These are phyloP conservation scores for Podospora tetraspora DNA, from an alignment of 495 filamentous ascomycete species.

Conservation along the genomic window DNA sequence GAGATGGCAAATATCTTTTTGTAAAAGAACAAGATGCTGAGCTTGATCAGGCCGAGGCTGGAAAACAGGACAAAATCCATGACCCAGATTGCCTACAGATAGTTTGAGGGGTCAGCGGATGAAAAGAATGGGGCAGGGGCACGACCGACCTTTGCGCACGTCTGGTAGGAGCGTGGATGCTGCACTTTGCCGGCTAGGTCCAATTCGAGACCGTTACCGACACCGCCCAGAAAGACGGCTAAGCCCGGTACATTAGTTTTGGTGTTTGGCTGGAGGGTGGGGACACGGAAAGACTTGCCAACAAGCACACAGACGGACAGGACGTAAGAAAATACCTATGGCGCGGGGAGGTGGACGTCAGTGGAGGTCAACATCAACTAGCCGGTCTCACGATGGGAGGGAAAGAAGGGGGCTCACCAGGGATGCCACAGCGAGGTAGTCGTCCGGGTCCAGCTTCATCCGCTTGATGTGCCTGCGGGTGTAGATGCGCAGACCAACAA, in stretches of 20 bases:
- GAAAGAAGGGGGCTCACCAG: not conserved
- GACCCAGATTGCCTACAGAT: not conserved
- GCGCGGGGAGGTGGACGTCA: not conserved
- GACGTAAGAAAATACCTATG: not conserved
- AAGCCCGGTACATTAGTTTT: not conserved
- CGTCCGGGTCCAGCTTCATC: not conserved
- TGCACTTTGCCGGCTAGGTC: not conserved
- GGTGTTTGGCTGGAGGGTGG: no score
- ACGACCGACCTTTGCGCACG: not conserved
- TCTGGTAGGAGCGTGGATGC: not conserved
- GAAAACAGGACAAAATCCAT: not conserved
- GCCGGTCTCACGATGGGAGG: no score
- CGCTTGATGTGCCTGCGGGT: conserved; percentile 1
- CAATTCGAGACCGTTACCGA: not conserved
- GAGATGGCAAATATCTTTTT: conserved; percentile 4
- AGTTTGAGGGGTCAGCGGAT: no score
- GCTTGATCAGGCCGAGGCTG: not conserved
- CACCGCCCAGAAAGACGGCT: not conserved
- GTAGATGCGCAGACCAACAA: not conserved
- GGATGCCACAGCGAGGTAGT: not conserved
- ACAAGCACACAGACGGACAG: not conserved
- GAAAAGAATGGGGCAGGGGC: no score
- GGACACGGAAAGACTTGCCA: not conserved
- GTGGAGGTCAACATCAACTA: no score
- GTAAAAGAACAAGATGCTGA: conserved; percentile 4